Percentiles rank a stretch among this genome's conserved stretches.
phyloP scores from a whole-genome alignment of 352 stramenopile species.

The Phytopythium litorale region DNA sequence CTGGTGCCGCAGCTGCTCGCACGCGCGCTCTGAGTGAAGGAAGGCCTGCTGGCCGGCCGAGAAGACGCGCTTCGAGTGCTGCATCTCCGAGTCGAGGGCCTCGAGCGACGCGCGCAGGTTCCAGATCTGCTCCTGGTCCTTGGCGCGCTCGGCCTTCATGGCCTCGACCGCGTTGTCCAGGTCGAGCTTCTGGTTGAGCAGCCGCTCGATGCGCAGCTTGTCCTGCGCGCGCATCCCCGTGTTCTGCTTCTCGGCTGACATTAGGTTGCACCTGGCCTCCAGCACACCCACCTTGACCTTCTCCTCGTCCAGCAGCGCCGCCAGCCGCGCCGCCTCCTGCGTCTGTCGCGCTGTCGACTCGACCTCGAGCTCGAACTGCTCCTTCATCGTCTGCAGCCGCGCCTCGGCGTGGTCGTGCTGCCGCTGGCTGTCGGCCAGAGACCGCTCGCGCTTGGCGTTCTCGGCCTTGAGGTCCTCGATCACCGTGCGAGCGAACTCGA shows the following conservation, averaged over 20 bases:
- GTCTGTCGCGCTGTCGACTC: slow-evolving; percentile 31
- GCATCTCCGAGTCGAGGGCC: slow-evolving; percentile 65
- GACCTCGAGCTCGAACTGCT: slow-evolving; percentile 58
- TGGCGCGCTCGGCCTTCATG: slow-evolving; percentile 48
- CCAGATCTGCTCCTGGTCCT: slow-evolving; percentile 71
- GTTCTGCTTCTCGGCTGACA: slow-evolving; percentile 70
- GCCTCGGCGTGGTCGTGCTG: slow-evolving; percentile 47
- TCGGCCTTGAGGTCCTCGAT: slow-evolving; percentile 26
- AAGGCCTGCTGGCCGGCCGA: slow-evolving; percentile 75
- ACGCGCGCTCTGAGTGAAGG: slow-evolving; percentile 59
- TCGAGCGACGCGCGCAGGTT: slow-evolving; percentile 62
- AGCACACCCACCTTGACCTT: slow-evolving; percentile 56
- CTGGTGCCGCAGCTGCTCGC: slow-evolving; percentile 67
- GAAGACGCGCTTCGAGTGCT: slow-evolving; percentile 79
- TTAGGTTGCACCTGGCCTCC: slow-evolving; percentile 62
- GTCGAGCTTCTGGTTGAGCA: slow-evolving; percentile 79
- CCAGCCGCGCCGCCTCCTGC: slow-evolving; percentile 36
- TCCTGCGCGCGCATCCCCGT: slow-evolving; percentile 74
- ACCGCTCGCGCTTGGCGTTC: slow-evolving; percentile 38
- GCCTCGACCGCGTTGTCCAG: slow-evolving; percentile 58
- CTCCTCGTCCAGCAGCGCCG: slow-evolving; percentile 46
- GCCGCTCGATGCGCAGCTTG: slow-evolving; percentile 70
- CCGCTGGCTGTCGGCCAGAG: slow-evolving; percentile 43
- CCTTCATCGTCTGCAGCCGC: slow-evolving; percentile 55
- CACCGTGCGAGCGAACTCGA: slow-evolving; percentile 26